phyloP scores from a whole-genome alignment of 495 filamentous ascomycete species.

The Penicillium paxilli region DNA sequence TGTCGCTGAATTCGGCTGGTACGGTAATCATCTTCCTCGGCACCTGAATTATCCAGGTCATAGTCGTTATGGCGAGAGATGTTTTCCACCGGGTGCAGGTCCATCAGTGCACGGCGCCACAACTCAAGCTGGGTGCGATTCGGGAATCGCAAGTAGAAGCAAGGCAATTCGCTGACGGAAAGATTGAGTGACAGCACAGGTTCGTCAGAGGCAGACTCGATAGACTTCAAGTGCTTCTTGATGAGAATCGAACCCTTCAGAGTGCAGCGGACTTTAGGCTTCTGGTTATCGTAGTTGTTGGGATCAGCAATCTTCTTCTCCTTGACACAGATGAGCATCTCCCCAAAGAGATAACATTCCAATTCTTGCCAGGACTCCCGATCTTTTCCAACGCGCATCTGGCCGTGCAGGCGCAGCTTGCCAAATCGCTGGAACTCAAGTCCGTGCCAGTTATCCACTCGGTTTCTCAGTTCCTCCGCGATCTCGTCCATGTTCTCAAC shows the following conservation, averaged over 20 bases:
- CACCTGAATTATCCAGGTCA: conserved; percentile 76
- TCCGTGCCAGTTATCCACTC: conserved; percentile 98
- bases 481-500: conserved; percentile 75
- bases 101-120: conserved; percentile 86
- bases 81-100: conserved; percentile 68
- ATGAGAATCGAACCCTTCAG: conserved; percentile 98
- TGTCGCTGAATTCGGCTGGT: conserved; percentile 70
- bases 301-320: conserved; percentile 77
- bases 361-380: conserved; percentile 97
- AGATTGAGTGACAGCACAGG: conserved; percentile 87
- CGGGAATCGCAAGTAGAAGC: conserved; percentile 92
- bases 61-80: conserved; percentile 67
- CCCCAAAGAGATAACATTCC: conserved; percentile 94
- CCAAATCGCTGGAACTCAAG: conserved; percentile 95
- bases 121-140: conserved; percentile 82
- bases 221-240: conserved; percentile 94
- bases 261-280: conserved; percentile 75
- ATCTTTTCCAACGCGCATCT: conserved; percentile 93
- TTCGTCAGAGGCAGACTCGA: conserved; percentile 74
- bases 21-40: conserved; percentile 90
- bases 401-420: conserved; percentile 88
- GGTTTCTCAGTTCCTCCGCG: conserved; percentile 78
- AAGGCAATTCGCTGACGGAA: conserved; percentile 91
- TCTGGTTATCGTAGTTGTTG: conserved; percentile 51
- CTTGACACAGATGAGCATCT: conserved; percentile 99